Evolutionary conservation across 352 stramenopile genomes (phyloP).

Genomic region (Thalassiosira exigua): DNA sequence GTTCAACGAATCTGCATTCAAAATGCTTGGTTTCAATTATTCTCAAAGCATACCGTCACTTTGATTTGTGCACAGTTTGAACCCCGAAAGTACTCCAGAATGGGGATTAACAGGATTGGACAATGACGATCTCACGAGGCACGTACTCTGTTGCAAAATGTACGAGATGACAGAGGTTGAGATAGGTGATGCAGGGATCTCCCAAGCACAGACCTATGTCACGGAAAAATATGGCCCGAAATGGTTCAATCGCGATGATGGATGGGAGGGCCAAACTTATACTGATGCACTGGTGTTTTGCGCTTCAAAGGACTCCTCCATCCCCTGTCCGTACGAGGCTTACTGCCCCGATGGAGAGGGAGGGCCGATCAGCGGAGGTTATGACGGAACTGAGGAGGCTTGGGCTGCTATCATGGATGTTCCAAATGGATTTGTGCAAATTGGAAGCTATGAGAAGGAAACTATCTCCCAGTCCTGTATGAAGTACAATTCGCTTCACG

Average conservation of each 20-base stretch:
- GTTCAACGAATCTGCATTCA: too few species aligned
- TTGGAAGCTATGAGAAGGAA: slow-evolving; percentile 11
- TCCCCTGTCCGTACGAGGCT: slow-evolving; percentile 20
- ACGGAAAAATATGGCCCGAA: slow-evolving; percentile 9
- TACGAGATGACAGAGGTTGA: too few species aligned
- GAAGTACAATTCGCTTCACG: slow-evolving; percentile 24
- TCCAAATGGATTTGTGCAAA: slow-evolving; percentile 15
- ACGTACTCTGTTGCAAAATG: slow-evolving; percentile 43
- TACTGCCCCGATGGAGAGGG: slow-evolving; percentile 21
- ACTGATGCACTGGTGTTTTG: slow-evolving; percentile 2
- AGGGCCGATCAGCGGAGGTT: not conserved
- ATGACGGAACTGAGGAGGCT: not conserved
- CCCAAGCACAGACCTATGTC: too few species aligned
- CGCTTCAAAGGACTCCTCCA: slow-evolving; percentile 14
- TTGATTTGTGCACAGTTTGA: not conserved
- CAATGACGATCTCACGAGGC: slow-evolving; percentile 37
- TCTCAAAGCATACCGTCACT: too few species aligned
- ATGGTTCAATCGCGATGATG: slow-evolving; percentile 15
- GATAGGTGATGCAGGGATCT: too few species aligned
- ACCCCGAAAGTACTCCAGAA: not conserved
- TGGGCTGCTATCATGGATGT: slow-evolving; percentile 16
- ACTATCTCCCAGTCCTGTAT: not conserved
- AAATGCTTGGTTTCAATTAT: too few species aligned
- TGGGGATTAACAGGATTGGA: slow-evolving; percentile 33
- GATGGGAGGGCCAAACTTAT: slow-evolving; percentile 6